These are phyloP conservation scores for Eucalyptus decipiens DNA, from an alignment of 345 rosid genomes.

Conservation along the genomic window DNA sequence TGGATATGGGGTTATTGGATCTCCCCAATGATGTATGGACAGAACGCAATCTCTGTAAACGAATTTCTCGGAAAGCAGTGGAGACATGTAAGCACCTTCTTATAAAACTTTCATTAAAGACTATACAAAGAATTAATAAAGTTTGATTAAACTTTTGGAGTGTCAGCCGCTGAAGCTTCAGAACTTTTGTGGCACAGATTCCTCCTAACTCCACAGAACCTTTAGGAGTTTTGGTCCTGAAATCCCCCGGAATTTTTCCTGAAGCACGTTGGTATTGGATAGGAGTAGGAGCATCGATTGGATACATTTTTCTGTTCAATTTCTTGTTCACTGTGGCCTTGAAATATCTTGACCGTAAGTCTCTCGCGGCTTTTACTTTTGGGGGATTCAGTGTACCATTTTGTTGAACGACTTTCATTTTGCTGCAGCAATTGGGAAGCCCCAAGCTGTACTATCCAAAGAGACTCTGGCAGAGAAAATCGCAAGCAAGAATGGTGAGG, in stretches of 20 bases:
- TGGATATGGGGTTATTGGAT: slow-evolving; percentile 75
- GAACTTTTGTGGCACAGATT: slow-evolving; percentile 16
- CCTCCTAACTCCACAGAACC: slow-evolving; percentile 44
- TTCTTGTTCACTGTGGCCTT: slow-evolving; percentile 55
- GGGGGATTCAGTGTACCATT: background rate
- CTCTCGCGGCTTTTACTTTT: background rate
- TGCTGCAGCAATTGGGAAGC: slow-evolving; percentile 46
- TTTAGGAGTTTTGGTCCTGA: slow-evolving; percentile 55
- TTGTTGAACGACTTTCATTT: background rate
- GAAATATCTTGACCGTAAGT: slow-evolving; percentile 64
- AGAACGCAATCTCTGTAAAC: slow-evolving; percentile 46
- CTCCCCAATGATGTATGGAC: slow-evolving; percentile 59
- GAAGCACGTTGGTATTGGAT: slow-evolving; percentile 85
- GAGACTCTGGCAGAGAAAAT: slow-evolving; percentile 29
- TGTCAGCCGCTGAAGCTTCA: background rate
- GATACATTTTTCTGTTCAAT: slow-evolving; percentile 52
- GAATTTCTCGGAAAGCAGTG: slow-evolving; percentile 55
- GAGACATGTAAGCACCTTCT: slow-evolving; percentile 34
- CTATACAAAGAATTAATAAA: background rate
- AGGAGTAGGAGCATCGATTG: slow-evolving; percentile 60
- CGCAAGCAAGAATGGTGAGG: slow-evolving; percentile 9
- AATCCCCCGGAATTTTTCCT: slow-evolving; percentile 54
- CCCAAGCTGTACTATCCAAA: slow-evolving; percentile 37
- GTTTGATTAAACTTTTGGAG: background rate
- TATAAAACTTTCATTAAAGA: background rate